phyloP scores from a whole-genome alignment of 805 yeast genomes.

The Starmerella scarabaei region DNA sequence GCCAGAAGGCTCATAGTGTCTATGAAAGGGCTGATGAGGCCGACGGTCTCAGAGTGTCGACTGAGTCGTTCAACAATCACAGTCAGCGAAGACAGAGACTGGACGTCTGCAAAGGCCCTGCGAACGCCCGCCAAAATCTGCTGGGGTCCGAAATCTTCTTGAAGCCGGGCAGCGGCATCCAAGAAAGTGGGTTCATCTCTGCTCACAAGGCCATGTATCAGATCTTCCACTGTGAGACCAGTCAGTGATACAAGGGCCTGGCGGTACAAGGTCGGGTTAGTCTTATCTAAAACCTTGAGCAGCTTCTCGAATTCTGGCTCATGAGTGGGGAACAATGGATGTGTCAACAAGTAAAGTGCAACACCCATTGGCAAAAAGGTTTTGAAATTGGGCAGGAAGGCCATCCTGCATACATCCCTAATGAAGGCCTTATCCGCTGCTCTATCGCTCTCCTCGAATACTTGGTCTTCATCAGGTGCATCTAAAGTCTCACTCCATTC shows the following conservation, averaged over 20 bases:
- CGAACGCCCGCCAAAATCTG: slow-evolving; percentile 24
- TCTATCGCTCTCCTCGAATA: slow-evolving; percentile 54
- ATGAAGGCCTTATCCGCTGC: slow-evolving; percentile 50
- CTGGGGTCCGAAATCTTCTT: slow-evolving; percentile 49
- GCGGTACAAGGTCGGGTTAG: slow-evolving; percentile 51
- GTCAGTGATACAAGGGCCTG: slow-evolving; percentile 76
- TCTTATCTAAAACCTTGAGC: slow-evolving; percentile 37
- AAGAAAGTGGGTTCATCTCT: slow-evolving; percentile 50
- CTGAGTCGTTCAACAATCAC: slow-evolving; percentile 34
- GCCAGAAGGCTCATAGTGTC: slow-evolving; percentile 65
- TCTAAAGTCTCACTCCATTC: slow-evolving; percentile 16
- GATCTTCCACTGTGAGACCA: slow-evolving; percentile 48
- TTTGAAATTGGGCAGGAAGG: slow-evolving; percentile 25
- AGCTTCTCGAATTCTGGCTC: slow-evolving; percentile 34
- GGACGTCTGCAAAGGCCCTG: slow-evolving; percentile 17
- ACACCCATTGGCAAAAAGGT: slow-evolving; percentile 41
- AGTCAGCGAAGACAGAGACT: slow-evolving; percentile 20
- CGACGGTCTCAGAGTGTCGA: slow-evolving; percentile 41
- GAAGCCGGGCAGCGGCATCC: slow-evolving; percentile 54
- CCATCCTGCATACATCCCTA: slow-evolving; percentile 33
- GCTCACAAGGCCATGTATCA: slow-evolving; percentile 46
- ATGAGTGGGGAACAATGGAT: slow-evolving; percentile 66
- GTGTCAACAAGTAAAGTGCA: slow-evolving; percentile 64
- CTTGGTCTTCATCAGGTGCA: slow-evolving; percentile 29
- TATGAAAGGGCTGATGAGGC: slow-evolving; percentile 48